phyloP scores from a whole-genome alignment of 805 yeast species.

The Sungouiella blattae region DNA sequence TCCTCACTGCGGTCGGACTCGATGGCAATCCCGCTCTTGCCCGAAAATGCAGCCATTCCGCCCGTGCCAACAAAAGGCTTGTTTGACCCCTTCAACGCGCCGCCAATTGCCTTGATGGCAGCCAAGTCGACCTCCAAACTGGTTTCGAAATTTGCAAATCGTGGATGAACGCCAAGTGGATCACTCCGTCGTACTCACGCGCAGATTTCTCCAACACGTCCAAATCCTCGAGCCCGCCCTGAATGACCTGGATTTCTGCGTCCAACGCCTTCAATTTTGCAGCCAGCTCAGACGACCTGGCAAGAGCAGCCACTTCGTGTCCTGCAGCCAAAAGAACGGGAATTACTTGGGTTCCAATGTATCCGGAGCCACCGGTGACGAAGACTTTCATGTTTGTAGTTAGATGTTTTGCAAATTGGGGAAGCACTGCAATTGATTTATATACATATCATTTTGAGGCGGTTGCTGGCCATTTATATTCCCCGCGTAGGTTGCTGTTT shows the following conservation, averaged over 20 bases:
- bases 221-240: constrained; percentile 26
- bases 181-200: constrained; percentile 28
- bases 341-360: constrained; percentile 23
- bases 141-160: constrained; percentile 21
- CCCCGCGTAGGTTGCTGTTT: too few relatives aligned
- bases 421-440: too few relatives aligned
- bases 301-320: constrained; percentile 25
- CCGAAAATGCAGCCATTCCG: constrained; percentile 11
- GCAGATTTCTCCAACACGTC: constrained; percentile 26
- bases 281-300: constrained; percentile 29
- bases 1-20: too few relatives aligned
- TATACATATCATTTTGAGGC: too few relatives aligned
- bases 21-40: too few relatives aligned
- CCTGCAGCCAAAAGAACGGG: constrained; percentile 19
- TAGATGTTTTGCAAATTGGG: too few relatives aligned
- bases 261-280: constrained; percentile 21
- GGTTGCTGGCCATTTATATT: too few relatives aligned
- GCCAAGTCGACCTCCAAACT: constrained; percentile 18
- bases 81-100: constrained; percentile 24
- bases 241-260: constrained; percentile 15
- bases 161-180: constrained; percentile 36
- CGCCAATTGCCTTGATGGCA: constrained; percentile 25
- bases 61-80: constrained; percentile 23
- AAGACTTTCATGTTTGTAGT: not conserved
- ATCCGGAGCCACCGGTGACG: constrained; percentile 27